Evolutionary conservation across 2,329 filamentous ascomycete genomes (phyloP).

Genomic region (Aureobasidium zeae): DNA sequence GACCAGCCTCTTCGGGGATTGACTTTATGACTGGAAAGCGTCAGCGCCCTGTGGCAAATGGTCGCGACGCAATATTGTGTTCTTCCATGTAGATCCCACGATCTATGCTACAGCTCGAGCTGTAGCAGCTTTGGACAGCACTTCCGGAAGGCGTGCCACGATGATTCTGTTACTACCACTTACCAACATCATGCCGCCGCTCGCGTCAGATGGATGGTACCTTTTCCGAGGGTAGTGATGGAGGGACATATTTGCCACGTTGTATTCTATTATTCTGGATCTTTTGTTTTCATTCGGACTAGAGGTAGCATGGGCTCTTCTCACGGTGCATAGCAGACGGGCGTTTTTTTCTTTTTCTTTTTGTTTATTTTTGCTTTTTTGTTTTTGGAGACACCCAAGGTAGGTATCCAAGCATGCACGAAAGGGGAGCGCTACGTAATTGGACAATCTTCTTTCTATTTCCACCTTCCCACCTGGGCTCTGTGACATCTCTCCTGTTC

Average conservation of each 20-base stretch:
- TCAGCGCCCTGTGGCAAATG: conserved; percentile 1
- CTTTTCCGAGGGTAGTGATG: too few species aligned
- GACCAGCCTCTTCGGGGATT: background rate
- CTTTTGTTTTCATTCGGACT: conserved; percentile 5
- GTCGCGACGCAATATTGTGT: background rate
- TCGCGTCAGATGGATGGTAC: too few species aligned
- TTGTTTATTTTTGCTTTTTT: background rate
- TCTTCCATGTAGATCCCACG: background rate
- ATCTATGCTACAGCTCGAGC: background rate
- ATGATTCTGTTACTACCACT: conserved; percentile 3
- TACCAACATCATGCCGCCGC: too few species aligned
- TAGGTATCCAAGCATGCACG: background rate
- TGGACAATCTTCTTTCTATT: conserved; percentile 5
- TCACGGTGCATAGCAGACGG: conserved; percentile 13
- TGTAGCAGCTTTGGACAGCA: conserved; percentile 10
- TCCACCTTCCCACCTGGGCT: background rate
- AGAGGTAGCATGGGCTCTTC: conserved; percentile 9
- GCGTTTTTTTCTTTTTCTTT: conserved; percentile 3
- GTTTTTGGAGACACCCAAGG: conserved; percentile 15
- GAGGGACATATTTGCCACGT: background rate
- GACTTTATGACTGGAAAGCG: background rate
- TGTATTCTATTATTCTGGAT: conserved; percentile 11
- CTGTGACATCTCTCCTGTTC: background rate
- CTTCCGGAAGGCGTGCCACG: background rate
- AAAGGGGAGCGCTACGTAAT: conserved; percentile 8